phyloP scores from a whole-genome alignment of 345 rosid species.

The Dipteronia sinensis region DNA sequence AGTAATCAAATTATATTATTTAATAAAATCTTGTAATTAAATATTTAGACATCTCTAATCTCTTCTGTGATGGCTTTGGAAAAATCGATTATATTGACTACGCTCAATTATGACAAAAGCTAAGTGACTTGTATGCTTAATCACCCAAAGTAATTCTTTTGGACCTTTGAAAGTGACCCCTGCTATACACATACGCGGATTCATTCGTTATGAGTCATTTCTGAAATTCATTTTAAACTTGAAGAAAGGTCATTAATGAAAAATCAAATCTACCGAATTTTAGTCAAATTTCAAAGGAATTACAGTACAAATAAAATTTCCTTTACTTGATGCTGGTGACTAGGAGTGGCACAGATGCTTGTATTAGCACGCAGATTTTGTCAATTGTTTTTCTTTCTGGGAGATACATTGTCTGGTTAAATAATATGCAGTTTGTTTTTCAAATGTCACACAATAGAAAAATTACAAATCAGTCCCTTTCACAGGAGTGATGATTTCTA shows the following conservation, averaged over 20 bases:
- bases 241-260: too few relatives aligned
- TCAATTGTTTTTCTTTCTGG: neutral
- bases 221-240: too few relatives aligned
- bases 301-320: too few relatives aligned
- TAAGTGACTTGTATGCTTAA: constrained; percentile 7
- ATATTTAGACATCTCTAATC: too few relatives aligned
- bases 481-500: constrained; percentile 29
- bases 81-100: constrained; percentile 22
- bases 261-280: too few relatives aligned
- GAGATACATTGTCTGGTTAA: neutral
- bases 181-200: too few relatives aligned
- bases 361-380: neutral
- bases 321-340: too few relatives aligned
- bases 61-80: constrained; percentile 23
- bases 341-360: neutral
- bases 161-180: constrained; percentile 14
- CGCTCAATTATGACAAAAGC: constrained; percentile 24
- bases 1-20: neutral
- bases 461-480: constrained; percentile 29
- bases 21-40: neutral
- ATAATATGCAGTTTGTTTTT: neutral
- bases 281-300: too few relatives aligned
- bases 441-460: neutral
- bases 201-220: too few relatives aligned
- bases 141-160: constrained; percentile 21